Evolutionary conservation across 2,329 filamentous ascomycete genomes (phyloP).

Genomic region (Talaromyces sp.): DNA sequence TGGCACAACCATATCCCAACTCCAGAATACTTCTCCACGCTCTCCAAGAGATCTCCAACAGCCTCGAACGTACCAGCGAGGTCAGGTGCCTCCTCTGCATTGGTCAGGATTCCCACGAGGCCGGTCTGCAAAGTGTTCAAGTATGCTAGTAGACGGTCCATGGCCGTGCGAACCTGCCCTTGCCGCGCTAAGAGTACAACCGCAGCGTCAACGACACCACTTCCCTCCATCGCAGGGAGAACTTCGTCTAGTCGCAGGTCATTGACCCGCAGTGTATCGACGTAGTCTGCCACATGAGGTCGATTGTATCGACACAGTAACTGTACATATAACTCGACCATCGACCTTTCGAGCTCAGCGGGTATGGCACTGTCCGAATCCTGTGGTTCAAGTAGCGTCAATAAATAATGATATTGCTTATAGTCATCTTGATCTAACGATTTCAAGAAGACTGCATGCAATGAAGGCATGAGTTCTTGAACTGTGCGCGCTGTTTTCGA

Average conservation of each 20-base stretch:
- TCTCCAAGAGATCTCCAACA: constrained; percentile 69
- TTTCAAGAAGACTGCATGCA: constrained; percentile 65
- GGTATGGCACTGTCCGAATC: constrained; percentile 34
- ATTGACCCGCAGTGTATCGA: constrained; percentile 70
- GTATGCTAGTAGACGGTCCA: constrained; percentile 80
- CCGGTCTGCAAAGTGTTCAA: constrained; percentile 75
- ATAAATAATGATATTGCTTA: constrained; percentile 72
- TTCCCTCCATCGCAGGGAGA: constrained; percentile 82
- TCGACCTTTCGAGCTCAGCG: constrained; percentile 50
- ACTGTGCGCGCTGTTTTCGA: constrained; percentile 63
- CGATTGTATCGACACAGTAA: constrained; percentile 87
- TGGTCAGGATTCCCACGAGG: constrained; percentile 68
- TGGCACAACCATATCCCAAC: constrained; percentile 97
- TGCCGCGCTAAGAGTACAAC: constrained; percentile 87
- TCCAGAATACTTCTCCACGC: constrained; percentile 82
- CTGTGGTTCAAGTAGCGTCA: constrained; percentile 68
- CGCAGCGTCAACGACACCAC: constrained; percentile 86
- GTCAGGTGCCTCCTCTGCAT: constrained; percentile 56
- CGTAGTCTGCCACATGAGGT: constrained; percentile 77
- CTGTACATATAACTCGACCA: constrained; percentile 81
- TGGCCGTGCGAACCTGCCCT: constrained; percentile 76
- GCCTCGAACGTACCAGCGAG: constrained; percentile 60
- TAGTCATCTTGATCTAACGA: constrained; percentile 60
- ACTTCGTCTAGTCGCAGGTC: constrained; percentile 77
- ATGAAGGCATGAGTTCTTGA: constrained; percentile 57